These are phyloP conservation scores for Chytridium lagenaria DNA, from an alignment of 371 early-diverging fungal species.

Conservation along the genomic window DNA sequence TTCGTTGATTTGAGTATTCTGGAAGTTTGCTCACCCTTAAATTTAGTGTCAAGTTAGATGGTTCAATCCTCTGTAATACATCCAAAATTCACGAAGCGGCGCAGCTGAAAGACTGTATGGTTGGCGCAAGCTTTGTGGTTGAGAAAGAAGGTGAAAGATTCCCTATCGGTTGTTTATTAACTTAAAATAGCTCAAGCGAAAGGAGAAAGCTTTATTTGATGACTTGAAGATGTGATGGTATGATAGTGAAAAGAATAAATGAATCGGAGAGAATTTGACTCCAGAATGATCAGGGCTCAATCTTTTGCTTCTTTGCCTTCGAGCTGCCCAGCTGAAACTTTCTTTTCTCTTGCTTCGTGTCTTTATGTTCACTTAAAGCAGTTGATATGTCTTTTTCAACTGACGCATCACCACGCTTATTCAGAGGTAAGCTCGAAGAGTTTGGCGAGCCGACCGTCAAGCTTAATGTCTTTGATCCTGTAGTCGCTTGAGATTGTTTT, in stretches of 20 bases:
- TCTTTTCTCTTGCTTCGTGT: background rate
- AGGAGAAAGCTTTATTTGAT: constrained; percentile 23
- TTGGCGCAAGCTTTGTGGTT: constrained; percentile 77
- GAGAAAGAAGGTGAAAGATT: constrained; percentile 64
- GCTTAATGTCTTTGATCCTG: too few species aligned
- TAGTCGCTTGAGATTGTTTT: too few species aligned
- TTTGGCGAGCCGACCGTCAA: too few species aligned
- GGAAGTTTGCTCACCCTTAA: background rate
- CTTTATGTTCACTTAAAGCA: too few species aligned
- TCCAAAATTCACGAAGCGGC: constrained; percentile 79
- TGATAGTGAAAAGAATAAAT: background rate
- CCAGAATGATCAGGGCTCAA: background rate
- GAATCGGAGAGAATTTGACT: too few species aligned
- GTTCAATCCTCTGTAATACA: constrained; percentile 83
- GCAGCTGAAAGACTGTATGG: constrained; percentile 88
- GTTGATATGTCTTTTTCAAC: too few species aligned
- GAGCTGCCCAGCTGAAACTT: background rate
- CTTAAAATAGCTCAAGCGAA: constrained; percentile 17
- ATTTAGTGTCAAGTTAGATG: constrained; percentile 86
- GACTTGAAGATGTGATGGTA: background rate
- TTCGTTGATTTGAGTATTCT: too few species aligned
- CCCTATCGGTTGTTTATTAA: background rate
- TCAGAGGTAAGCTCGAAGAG: too few species aligned
- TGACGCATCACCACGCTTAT: too few species aligned
- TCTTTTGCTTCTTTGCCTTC: background rate